A percentile compares a stretch with the other conserved stretches of the same genome.
Evolutionary conservation across 495 filamentous ascomycete genomes (phyloP).

Genomic region (Xylaria curta): DNA sequence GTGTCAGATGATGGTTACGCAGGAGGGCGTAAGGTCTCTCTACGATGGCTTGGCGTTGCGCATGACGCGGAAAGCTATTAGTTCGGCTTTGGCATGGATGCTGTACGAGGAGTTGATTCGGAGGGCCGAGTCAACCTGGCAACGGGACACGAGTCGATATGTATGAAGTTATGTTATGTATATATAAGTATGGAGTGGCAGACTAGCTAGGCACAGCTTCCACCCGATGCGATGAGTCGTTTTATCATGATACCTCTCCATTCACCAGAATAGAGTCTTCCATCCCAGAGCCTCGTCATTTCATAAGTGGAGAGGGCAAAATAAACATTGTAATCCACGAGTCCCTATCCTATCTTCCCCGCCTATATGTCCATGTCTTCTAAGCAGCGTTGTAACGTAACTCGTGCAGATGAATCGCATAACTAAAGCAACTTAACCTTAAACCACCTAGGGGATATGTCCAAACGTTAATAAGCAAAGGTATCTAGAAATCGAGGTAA

Average conservation of each 20-base stretch:
- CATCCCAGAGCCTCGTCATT: constrained; percentile 13
- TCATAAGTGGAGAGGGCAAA: constrained; percentile 24
- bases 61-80: constrained; percentile 90
- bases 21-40: constrained; percentile 81
- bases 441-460: background rate
- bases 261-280: constrained; percentile 11
- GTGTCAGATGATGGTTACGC: constrained; percentile 72
- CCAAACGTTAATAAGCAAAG: background rate
- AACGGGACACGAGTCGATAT: constrained; percentile 28
- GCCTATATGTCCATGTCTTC: background rate
- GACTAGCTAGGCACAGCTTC: constrained; percentile 1
- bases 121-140: constrained; percentile 70
- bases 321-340: background rate
- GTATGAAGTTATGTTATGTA: background rate
- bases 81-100: constrained; percentile 92
- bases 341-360: background rate
- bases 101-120: constrained; percentile 93
- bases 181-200: constrained; percentile 14
- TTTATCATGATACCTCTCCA: background rate
- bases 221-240: background rate
- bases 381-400: background rate
- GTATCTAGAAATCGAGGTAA: background rate
- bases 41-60: constrained; percentile 88
- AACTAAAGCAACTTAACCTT: background rate
- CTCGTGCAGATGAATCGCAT: background rate